Base-by-base conservation (phyloP, 768 basidiomycete genomes). In the Tulasnella sp. region DNA sequence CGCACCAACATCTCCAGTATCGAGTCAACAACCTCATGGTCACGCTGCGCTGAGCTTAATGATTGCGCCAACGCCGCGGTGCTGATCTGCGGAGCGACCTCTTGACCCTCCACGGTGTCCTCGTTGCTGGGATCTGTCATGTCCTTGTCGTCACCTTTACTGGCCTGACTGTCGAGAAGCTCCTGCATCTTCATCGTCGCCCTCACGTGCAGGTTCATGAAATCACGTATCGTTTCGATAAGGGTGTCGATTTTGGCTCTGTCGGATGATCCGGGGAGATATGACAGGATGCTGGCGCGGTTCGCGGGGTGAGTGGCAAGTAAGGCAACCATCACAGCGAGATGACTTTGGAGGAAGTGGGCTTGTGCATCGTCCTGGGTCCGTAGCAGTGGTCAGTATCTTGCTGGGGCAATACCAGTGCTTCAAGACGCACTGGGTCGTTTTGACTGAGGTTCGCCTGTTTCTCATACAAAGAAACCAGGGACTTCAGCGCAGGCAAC, bases 281-380 rank as follows among this genome's bases (percentile, higher is more conserved):
- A 72, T 51, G 46, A 75, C 63, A 4, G 68, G 55, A 12, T 54
- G 17, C 59, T 69, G 70, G 53, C 71, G 29, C 35, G 48, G 32
- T 19, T 46, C 6, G 65, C 40, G 23, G 67, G 66, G 36, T 68
- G 64, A 36, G 68, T 67, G 50, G 73, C 69, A 35, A 79, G 68
- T 4, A 80, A 65, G 7, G 76, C 86, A 46, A 91, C 76, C 4
- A 91, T 75, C 6, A 90, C 78, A 0, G 87, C 79, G 3, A 86
- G 75, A 64, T 88, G 86, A 0, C 84, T 83, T 14, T 77, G 77
- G 6, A 90, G 73, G 49, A 66, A 65, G 15, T 57, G 43, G 0
- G 62, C 55, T 57, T 66, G 61, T 3, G 62, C 50, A 23, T 35
- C 21, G 48, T 11, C 36, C 57, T 60, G 31, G n/a, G 8, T n/a